Evolutionary conservation across 2,329 filamentous ascomycete genomes (phyloP), one percentile per base, ranked within the genome.

Genomic region (Beauveria australis): DNA sequence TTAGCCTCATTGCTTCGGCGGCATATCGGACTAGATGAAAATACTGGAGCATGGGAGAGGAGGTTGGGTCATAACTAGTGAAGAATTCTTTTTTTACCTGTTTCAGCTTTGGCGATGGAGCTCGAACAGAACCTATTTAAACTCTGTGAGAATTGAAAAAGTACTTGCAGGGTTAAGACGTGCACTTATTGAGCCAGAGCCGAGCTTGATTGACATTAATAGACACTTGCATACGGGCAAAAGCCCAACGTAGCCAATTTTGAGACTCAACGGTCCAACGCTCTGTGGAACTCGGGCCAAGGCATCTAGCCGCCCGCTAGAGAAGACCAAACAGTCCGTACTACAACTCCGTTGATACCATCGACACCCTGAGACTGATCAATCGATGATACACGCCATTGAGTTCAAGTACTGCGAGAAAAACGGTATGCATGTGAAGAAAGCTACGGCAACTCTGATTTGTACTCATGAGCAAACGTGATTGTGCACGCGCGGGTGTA

Each of bases 11-110:
- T 30, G 44, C 22, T 18, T 52, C 43, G 44, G 54, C 47, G 37
- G 55, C 55, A 24, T 28, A 52, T 59, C 56, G n/a, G 48, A 49
- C 48, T 37, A 37, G 57, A 59, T 59, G 48, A 28, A 24, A 46
- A 47, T 53, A 59, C 37, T 59, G 57, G 48, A 40, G 48, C 49
- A 28, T 33, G 37, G 56, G 37, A n/a, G 48, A 41, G 33, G 47
- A 24, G 56, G 57, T 26, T 53, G 40, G 57, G 47, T 22, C 53
- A 22, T n/a, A 14, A n/a, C 7, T 28, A 19, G 28, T 24, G 26
- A 55, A 37, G 41, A 28, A 48, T 44, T 47, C 19, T 28, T 19
- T 41, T 28, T 57, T 14, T 40, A 16, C 19, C 2, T 18, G 14
- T 33, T 40, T 19, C 10, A 48, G 28, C 41, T 33, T 24, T 12